Percentiles rank a stretch among this genome's conserved stretches.
Conservation (phyloP, 1,139 yeast genomes). For the Scheffersomyces insectosa region DNA sequence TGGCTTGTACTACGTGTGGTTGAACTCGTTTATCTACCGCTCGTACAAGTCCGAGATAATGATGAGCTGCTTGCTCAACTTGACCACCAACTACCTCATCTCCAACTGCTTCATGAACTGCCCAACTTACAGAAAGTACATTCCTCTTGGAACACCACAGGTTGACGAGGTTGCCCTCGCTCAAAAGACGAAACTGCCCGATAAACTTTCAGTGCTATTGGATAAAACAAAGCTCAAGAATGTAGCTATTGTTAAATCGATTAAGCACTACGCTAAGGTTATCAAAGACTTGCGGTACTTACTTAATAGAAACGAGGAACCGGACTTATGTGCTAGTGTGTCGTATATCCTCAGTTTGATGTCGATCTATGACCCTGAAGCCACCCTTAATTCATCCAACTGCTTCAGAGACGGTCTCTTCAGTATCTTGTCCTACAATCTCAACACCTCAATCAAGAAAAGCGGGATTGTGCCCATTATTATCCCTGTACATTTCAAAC, state of each 20-base stretch:
- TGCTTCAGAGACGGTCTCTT: slow-evolving; percentile 48
- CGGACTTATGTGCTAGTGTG: slow-evolving; percentile 37
- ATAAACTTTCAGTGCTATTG: slow-evolving; percentile 3
- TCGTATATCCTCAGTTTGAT: slow-evolving; percentile 43
- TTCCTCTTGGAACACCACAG: neutral
- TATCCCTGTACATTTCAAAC: slow-evolving; percentile 34
- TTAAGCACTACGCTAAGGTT: slow-evolving; percentile 40
- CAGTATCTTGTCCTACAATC: slow-evolving; percentile 34
- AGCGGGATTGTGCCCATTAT: slow-evolving; percentile 16
- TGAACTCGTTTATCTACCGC: slow-evolving; percentile 32
- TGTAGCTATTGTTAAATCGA: slow-evolving; percentile 28
- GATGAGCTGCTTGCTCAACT: slow-evolving; percentile 41
- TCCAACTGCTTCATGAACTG: slow-evolving; percentile 30
- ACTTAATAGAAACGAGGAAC: slow-evolving; percentile 32
- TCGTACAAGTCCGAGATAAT: slow-evolving; percentile 26
- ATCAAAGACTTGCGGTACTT: slow-evolving; percentile 34
- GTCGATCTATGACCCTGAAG: slow-evolving; percentile 49
- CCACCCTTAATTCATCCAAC: slow-evolving; percentile 37
- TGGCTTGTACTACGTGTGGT: slow-evolving; percentile 34
- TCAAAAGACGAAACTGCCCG: neutral
- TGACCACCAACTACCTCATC: slow-evolving; percentile 42
- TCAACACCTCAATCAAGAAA: slow-evolving; percentile 22
- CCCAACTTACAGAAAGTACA: slow-evolving; percentile 15
- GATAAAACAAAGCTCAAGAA: slow-evolving; percentile 20
- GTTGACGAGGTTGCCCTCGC: neutral